Evolutionary conservation across 2,329 filamentous ascomycete species (phyloP), one percentile per base, ranked within the genome.

Genomic region (Trichoderma harzianum): DNA sequence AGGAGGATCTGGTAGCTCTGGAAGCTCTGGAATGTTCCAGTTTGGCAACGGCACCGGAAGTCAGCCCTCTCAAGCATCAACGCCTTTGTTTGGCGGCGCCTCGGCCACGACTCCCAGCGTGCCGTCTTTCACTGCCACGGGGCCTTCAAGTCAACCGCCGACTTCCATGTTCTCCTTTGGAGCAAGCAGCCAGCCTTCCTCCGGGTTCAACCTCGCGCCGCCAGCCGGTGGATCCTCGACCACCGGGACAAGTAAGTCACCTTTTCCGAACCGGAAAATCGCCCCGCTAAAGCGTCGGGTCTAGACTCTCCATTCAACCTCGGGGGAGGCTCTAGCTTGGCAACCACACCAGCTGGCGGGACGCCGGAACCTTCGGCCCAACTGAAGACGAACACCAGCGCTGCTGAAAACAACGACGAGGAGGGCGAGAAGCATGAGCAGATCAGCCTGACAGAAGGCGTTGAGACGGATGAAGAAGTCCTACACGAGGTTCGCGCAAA

Each of bases 401-500:
- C 80, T 28, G 86, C 88, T 74, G 57, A 43, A 1, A 88, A 89
- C 75, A 79, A 80, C 30, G 85, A 88, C 74, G 88, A 89, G 75
- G 87, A 87, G 70, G 86, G 84, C 73, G 88, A 88, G 77, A 86
- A 87, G 78, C 87, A 93, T 73, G 87, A 91, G 79, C 91, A 93
- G 80, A 87, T 93, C 74, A 91, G 91, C 78, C 86, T 95, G 76
- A 90, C 90, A 67, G 85, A 88, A 74, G 88, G 87, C 70, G 88
- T 89, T 18, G 92, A 95, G 79, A 90, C 92, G 78, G 87, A 93
- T 71, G 93, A 96, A 79, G 86, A 89, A 36, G 84, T 90, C 47
- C 79, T 94, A 24, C 87, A 92, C 79, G 91, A 95, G 78, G 86
- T 92, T 16, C 88, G 90, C 28, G 90, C 91, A 58, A 93, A 93